Evolutionary conservation across 768 basidiomycete genomes (phyloP), one percentile per base, ranked within the genome.

Genomic region (Pisolithus orientalis): DNA sequence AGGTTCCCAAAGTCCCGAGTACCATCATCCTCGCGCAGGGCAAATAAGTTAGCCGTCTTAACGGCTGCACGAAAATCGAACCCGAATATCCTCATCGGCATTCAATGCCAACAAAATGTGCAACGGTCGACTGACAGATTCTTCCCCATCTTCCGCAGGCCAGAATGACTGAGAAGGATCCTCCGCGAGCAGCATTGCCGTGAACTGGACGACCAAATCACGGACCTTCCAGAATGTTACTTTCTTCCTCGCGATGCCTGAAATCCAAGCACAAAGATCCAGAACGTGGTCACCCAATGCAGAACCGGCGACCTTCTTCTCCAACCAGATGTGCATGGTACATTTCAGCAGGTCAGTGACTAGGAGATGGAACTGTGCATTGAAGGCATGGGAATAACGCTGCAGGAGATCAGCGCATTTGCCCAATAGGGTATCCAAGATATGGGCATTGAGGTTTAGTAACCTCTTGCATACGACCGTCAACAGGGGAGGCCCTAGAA

Each of bases 51-150:
- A 29, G 83, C 77, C 49, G 75, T 82, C n/a, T 79, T 66, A 13
- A 75, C 70, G 1, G 86, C 86, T 1, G 78, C 79, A 29, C 89
- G 83, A 62, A 62, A 93, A 87, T 14, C 95, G 83, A 44, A 96
- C 87, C 31, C 93, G 81, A 17, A 88, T 82, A 62, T 98, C 94
- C 39, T 72, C 67, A 65, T 98, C 89, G n/a, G 68, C 61, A 21
- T 75, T 76, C 59, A 90, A 58, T 27, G 64, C 63, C 10, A 80
- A 79, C 32, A 90, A 72, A 31, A 82, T 62, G 58, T 57, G 54
- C 49, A 75, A 61, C 11, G 85, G 79, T 54, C 73, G 58, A 14
- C 57, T 53, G n/a, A 66, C 54, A 11, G 59, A 57, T 11, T 63
- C 54, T 0, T 70, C 69, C 21, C 67, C 56, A 39, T 62, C 58